Evolutionary conservation across 371 early-diverging fungal species (phyloP), one percentile per base, ranked within the genome.

Genomic region (Entomophthora muscae): DNA sequence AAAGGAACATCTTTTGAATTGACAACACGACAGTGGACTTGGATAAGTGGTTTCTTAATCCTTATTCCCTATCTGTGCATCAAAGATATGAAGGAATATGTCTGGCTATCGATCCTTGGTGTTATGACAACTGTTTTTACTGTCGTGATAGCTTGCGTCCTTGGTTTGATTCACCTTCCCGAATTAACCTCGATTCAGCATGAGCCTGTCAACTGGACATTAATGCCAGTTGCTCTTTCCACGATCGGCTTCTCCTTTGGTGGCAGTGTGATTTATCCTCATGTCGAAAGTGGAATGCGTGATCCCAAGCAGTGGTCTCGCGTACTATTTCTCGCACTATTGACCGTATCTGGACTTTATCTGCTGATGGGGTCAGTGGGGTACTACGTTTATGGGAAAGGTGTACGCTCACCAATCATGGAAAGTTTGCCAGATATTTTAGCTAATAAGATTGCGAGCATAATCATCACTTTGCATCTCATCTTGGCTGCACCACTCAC

Each of bases 401-500:
- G 54, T 5, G 81, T 83, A 27, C 52, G 66, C 29, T 83, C 80
- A 1, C 91, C 92, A 23, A 81, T 91, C 54, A 76, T 87, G 54
- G 69, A 74, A 62, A 84, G 76, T 65, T 72, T 92, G 27, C 88
- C 88, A 22, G 52, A 71, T 0, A 88, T 84, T 53, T 75, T 78
- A 31, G 73, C 79, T 27, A 73, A 83, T 12, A 79, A 74, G 7
- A 70, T 83, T 22, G 86, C 90, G 12, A 81, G 85, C 56, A 77
- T 80, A 30, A 74, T 84, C 68, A 84, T 91, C 69, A 86, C 88
- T 0, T 72, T 84, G 10, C 90, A 91, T 67, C 89, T 90, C 2
- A 67, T 92, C n/a, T 66, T 85, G 3, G 88, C 91, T 0, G 79
- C 85, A 7, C 93, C 93, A 3, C 78, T 91, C 42, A 65, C 90